Base-by-base conservation (phyloP, 495 filamentous ascomycete species). In the Penicillium angulare region DNA sequence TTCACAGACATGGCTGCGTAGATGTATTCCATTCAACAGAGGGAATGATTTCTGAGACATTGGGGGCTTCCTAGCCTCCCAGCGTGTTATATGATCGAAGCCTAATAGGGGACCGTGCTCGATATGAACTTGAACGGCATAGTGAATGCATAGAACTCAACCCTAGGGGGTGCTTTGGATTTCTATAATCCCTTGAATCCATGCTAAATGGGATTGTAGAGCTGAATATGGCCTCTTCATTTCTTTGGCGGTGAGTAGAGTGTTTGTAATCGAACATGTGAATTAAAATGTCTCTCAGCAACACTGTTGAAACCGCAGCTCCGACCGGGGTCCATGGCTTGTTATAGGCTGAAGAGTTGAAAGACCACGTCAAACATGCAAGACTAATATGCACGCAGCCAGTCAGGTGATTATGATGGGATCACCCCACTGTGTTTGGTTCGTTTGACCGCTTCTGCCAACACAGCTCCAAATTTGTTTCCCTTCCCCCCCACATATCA, bases 401-500 rank as follows among this genome's bases (percentile, higher is more conserved):
- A 27, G 33, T 46, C 43, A 46, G 27, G 27, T 46, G 43, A 46
- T 46, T 16, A 5, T 22, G 7, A 3, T 7, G 38, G 7, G 7
- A 7, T 18, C 18, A 41, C 43, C 43, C 43, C 43, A 46, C 43
- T 46, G 43, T n/a, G n/a, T n/a, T n/a, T n/a, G n/a, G n/a, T n/a
- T n/a, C n/a, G n/a, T 32, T 46, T 46, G 43, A 48, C 45, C 45
- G 45, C 45, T 32, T 32, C 21, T 39, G 32, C 45, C 32, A 48
- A 27, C 45, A 24, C 43, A 48, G 33, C 47, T 52, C 34, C 53
- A 57, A 63, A 54, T 60, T 56, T 53, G 23, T 38, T 60, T 60
- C 48, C 29, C 51, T 32, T 24, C 17, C 26, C 18, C 32, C 22
- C 33, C 45, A 48, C 32, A 18, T 22, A 35, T 15, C 29, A 32